Conservation (phyloP, 306 rosid species). For the Vicia sativa region DNA sequence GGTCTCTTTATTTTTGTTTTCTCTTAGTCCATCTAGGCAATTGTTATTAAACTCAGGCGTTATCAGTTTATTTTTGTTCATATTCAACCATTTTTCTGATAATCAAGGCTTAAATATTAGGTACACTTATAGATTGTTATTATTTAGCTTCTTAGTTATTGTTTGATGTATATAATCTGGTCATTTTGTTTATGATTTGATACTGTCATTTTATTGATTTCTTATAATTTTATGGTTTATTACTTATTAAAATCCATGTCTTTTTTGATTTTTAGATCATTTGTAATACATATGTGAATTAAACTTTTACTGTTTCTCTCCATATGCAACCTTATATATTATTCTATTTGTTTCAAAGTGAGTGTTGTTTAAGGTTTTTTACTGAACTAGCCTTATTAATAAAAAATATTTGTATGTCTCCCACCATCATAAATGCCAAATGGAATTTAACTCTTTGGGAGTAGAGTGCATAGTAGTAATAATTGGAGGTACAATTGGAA, state of each 20-base stretch:
- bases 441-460: too few species aligned
- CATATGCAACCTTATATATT: neutral
- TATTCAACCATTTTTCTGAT: slow-evolving; percentile 1
- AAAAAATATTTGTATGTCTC: too few species aligned
- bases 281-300: neutral
- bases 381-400: too few species aligned
- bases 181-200: too few species aligned
- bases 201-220: neutral
- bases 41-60: neutral
- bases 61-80: neutral
- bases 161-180: neutral
- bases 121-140: slow-evolving; percentile 6
- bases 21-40: neutral
- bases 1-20: neutral
- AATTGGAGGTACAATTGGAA: too few species aligned
- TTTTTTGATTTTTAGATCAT: neutral
- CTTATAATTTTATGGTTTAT: slow-evolving; percentile 5
- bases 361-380: too few species aligned
- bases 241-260: neutral
- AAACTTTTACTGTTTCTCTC: slow-evolving; percentile 3
- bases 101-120: neutral
- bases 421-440: too few species aligned
- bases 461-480: too few species aligned
- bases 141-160: neutral
- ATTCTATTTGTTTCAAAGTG: too few species aligned